A percentile compares a stretch with the other conserved stretches of the same genome.
Conservation (phyloP, 306 rosid species). For the Trichosanthes truncata region DNA sequence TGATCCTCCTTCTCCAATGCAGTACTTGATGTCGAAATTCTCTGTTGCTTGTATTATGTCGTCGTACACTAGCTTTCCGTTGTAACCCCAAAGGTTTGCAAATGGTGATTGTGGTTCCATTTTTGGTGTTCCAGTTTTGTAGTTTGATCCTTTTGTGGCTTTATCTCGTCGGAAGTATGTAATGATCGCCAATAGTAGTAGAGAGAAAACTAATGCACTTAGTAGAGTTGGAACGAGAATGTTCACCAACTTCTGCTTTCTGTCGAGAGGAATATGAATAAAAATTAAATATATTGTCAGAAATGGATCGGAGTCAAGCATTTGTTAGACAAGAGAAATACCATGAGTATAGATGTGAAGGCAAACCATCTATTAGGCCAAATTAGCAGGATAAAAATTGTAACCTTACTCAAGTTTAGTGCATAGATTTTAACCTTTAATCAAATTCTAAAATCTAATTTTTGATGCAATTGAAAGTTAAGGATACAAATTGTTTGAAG, state of each 20-base stretch:
- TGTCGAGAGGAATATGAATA: not conserved
- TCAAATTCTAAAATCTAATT: too few relatives aligned
- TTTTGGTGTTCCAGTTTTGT: not conserved
- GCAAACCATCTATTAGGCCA: too few relatives aligned
- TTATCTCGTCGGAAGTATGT: slow-evolving; percentile 2
- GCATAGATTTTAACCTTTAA: too few relatives aligned
- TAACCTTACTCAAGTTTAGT: too few relatives aligned
- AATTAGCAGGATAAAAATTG: too few relatives aligned
- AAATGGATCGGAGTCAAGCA: too few relatives aligned
- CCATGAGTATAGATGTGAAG: too few relatives aligned
- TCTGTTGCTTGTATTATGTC: slow-evolving; percentile 30
- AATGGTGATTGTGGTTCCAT: slow-evolving; percentile 9
- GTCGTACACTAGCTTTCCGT: slow-evolving; percentile 27
- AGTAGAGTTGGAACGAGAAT: slow-evolving; percentile 20
- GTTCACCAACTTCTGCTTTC: slow-evolving; percentile 2
- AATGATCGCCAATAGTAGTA: slow-evolving; percentile 6
- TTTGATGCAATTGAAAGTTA: too few relatives aligned
- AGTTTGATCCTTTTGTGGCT: not conserved
- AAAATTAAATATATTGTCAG: not conserved
- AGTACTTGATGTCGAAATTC: slow-evolving; percentile 21
- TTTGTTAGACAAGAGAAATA: too few relatives aligned
- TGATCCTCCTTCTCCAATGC: slow-evolving; percentile 27
- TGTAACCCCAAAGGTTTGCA: slow-evolving; percentile 25
- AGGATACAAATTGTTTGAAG: too few relatives aligned
- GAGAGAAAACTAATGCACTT: slow-evolving; percentile 3